Evolutionary conservation across 2,329 filamentous ascomycete species (phyloP).

Genomic region (Macrophomina pseudophaseolina): DNA sequence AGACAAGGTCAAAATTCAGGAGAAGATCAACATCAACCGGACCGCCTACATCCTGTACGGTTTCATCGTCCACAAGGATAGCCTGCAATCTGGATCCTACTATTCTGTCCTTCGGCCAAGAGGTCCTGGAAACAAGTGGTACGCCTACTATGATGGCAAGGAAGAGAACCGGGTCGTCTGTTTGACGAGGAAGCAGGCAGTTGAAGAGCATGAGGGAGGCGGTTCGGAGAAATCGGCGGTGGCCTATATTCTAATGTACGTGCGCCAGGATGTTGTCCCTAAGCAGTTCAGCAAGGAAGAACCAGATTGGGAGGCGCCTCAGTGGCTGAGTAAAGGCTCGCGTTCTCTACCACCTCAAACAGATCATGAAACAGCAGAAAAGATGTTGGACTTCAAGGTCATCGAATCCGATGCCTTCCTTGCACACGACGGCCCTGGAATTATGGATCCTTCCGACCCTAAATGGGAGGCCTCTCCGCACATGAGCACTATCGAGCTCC

Average conservation of each 20-base stretch:
- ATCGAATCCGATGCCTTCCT: conserved; percentile 42
- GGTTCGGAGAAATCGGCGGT: conserved; percentile 42
- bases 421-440: conserved; percentile 44
- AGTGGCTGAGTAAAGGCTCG: conserved; percentile 40
- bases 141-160: conserved; percentile 61
- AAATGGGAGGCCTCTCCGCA: conserved; percentile 30
- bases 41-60: conserved; percentile 63
- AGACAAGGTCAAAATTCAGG: conserved; percentile 62
- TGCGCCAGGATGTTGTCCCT: conserved; percentile 55
- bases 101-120: conserved; percentile 64
- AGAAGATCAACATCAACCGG: conserved; percentile 56
- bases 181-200: conserved; percentile 61
- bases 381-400: conserved; percentile 37
- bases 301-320: conserved; percentile 53
- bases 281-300: conserved; percentile 48
- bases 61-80: conserved; percentile 64
- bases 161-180: conserved; percentile 62
- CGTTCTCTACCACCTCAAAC: conserved; percentile 26
- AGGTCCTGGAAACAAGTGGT: conserved; percentile 62
- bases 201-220: conserved; percentile 56
- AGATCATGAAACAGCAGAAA: background rate
- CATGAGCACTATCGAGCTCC: background rate
- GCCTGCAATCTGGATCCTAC: conserved; percentile 63
- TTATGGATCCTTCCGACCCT: conserved; percentile 41
- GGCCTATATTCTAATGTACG: conserved; percentile 62